phyloP scores from a whole-genome alignment of 208 protist genomes.

The Porcisia hertigi region DNA sequence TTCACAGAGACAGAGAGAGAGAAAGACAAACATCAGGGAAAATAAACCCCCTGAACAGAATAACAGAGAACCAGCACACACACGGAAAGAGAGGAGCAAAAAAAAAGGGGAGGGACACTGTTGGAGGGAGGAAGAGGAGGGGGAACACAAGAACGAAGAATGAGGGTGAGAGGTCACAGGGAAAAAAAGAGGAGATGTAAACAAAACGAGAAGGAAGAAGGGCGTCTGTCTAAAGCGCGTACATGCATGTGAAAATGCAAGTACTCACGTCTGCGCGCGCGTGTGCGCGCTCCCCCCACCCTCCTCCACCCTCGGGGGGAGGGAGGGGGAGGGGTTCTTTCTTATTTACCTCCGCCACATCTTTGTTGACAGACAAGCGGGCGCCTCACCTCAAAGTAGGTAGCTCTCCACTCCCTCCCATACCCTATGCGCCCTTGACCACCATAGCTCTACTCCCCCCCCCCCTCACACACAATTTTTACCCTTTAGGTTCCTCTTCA shows the following conservation, averaged over 20 bases:
- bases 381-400: no score
- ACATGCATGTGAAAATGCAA: no score
- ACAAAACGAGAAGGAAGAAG: not conserved
- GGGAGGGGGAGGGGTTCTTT: not conserved
- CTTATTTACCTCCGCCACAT: not conserved
- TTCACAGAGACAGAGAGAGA: not conserved
- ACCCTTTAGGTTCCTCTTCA: not conserved
- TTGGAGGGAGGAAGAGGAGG: no score
- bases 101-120: no score
- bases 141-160: no score
- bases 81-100: not conserved
- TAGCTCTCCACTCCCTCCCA: no score
- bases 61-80: not conserved
- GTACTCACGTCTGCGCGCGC: not conserved
- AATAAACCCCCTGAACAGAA: not conserved
- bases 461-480: not conserved
- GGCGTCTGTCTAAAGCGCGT: not conserved
- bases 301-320: not conserved
- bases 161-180: not conserved
- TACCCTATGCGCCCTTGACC: no score
- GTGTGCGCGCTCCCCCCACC: not conserved
- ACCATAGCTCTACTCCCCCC: no score
- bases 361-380: not conserved
- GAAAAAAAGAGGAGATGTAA: not conserved
- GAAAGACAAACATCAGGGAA: conserved; percentile 1